Percentiles rank a stretch among this genome's conserved stretches.
These are phyloP conservation scores for Chimonanthus salicifolius DNA, from an alignment of 164 flowering plant genomes.

Conservation along the genomic window DNA sequence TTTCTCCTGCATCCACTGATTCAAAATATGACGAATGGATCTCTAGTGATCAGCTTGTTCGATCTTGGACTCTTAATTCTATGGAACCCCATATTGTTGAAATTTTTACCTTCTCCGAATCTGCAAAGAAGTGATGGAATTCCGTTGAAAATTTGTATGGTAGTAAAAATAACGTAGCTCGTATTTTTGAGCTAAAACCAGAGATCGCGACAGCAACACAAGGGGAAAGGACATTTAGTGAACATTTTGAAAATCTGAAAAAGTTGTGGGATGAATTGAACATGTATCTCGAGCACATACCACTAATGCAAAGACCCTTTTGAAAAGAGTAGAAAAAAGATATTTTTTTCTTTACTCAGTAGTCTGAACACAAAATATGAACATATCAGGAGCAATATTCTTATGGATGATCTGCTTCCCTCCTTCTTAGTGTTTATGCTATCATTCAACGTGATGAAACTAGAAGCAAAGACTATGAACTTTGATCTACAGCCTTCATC, in stretches of 20 bases:
- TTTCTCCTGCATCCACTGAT: background rate
- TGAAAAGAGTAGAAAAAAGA: too few relatives aligned
- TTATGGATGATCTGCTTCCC: background rate
- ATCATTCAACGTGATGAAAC: slow-evolving; percentile 11
- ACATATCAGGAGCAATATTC: background rate
- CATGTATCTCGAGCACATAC: too few relatives aligned
- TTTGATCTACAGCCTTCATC: too few relatives aligned
- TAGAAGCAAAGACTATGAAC: background rate
- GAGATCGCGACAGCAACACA: background rate
- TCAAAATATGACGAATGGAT: too few relatives aligned
- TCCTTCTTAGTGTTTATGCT: background rate
- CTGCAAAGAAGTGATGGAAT: background rate
- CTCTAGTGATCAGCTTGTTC: too few relatives aligned
- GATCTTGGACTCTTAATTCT: too few relatives aligned
- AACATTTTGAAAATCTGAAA: background rate
- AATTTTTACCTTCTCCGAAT: background rate
- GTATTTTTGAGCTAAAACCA: background rate
- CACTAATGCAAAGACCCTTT: too few relatives aligned
- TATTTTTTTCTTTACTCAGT: too few relatives aligned
- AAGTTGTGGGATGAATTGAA: too few relatives aligned
- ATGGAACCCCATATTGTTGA: background rate
- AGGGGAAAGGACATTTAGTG: background rate
- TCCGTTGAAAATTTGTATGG: background rate
- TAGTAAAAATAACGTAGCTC: slow-evolving; percentile 11
- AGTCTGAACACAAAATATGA: background rate